phyloP scores from a whole-genome alignment of 441 rosid genomes.

The Heliophila coronopifolia region DNA sequence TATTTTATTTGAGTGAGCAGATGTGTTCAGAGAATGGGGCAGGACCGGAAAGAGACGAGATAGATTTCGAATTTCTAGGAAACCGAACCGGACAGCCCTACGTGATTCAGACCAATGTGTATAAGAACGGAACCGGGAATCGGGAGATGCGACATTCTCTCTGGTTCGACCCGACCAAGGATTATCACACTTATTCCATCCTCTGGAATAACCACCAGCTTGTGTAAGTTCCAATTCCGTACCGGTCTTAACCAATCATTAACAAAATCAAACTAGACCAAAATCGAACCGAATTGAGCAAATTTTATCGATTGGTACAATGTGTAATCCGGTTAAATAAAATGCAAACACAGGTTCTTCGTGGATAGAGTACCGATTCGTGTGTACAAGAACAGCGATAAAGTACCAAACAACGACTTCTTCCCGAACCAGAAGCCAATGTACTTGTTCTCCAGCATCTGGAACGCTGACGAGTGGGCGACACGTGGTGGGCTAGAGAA shows the following conservation, averaged over 20 bases:
- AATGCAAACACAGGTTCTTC: conserved; percentile 48
- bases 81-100: conserved; percentile 83
- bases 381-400: conserved; percentile 70
- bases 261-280: background rate
- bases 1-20: conserved; percentile 45
- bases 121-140: conserved; percentile 70
- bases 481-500: conserved; percentile 90
- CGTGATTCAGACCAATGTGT: conserved; percentile 77
- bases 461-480: conserved; percentile 97
- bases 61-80: conserved; percentile 89
- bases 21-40: conserved; percentile 96
- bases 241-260: background rate
- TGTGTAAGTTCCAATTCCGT: no score
- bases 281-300: background rate
- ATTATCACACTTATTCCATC: conserved; percentile 64
- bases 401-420: conserved; percentile 50
- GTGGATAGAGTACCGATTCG: conserved; percentile 70
- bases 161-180: conserved; percentile 92
- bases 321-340: conserved; percentile 5
- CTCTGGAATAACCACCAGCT: conserved; percentile 75
- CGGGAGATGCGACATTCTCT: conserved; percentile 91
- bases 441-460: conserved; percentile 88
- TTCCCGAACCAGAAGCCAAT: conserved; percentile 89
- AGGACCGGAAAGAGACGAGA: conserved; percentile 86
- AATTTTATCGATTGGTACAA: background rate